Percentiles rank a stretch among this genome's conserved stretches.
Conservation (phyloP, 176 grass and related monocot species). For the Chrysopogon serrulatus region DNA sequence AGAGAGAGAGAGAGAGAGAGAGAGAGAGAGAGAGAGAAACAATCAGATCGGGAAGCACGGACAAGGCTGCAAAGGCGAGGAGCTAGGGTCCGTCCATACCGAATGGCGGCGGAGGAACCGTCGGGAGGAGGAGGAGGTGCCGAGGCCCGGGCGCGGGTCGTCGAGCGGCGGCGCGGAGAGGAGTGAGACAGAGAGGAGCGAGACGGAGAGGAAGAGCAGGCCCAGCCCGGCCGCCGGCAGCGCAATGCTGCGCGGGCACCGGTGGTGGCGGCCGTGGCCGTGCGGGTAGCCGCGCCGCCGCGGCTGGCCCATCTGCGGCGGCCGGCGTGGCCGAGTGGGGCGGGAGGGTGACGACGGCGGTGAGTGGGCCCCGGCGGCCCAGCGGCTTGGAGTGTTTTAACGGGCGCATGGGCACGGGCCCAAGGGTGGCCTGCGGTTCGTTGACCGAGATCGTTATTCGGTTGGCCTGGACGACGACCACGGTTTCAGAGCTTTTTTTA, state of each 20-base stretch:
- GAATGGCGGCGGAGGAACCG: slow-evolving; percentile 19
- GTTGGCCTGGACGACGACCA: background rate
- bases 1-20: background rate
- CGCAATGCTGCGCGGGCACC: slow-evolving; percentile 38
- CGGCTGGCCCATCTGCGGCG: slow-evolving; percentile 41
- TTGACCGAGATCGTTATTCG: background rate
- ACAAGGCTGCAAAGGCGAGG: background rate
- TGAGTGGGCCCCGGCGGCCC: background rate
- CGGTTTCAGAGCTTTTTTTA: background rate
- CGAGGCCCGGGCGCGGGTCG: slow-evolving; percentile 23
- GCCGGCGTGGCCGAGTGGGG: background rate
- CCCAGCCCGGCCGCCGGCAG: slow-evolving; percentile 40
- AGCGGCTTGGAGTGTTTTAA: background rate
- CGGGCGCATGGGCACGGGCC: background rate
- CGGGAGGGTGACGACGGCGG: background rate
- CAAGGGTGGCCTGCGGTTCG: background rate
- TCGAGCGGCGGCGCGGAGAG: slow-evolving; percentile 57
- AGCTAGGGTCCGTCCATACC: slow-evolving; percentile 10
- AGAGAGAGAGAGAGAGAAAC: background rate
- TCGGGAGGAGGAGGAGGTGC: slow-evolving; percentile 20
- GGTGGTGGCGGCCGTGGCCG: slow-evolving; percentile 1
- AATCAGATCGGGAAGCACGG: slow-evolving; percentile 13
- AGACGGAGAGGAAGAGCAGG: slow-evolving; percentile 41
- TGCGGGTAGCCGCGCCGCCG: slow-evolving; percentile 51
- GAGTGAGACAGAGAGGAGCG: slow-evolving; percentile 47